phyloP scores from a whole-genome alignment of 2,329 filamentous ascomycete species.

The Colletotrichum sp. region DNA sequence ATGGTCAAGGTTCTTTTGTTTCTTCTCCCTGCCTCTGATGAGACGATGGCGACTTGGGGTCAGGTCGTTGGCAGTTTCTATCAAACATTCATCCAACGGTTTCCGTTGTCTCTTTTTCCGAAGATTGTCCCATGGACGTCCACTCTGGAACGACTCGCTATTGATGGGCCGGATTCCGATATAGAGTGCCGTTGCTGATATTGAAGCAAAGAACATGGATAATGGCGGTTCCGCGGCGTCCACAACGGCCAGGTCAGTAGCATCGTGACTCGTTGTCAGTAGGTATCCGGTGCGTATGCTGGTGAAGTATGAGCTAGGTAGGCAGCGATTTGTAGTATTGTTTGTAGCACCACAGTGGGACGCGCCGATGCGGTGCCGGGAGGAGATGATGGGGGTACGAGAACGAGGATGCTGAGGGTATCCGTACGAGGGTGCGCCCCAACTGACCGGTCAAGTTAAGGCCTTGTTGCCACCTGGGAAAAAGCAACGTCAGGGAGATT shows the following conservation, averaged over 20 bases:
- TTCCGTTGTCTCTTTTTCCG: background rate
- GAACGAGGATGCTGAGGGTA: background rate
- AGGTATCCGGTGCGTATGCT: background rate
- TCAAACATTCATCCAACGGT: background rate
- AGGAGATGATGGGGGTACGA: background rate
- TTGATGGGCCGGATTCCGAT: background rate
- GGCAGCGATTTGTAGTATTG: background rate
- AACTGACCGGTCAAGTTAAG: background rate
- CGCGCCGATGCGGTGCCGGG: background rate
- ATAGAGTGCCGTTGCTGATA: background rate
- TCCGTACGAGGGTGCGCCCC: background rate
- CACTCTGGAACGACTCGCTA: background rate
- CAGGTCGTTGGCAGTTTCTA: background rate
- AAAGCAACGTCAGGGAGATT: background rate
- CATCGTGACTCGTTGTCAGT: background rate
- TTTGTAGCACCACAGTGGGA: background rate
- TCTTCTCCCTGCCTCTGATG: background rate
- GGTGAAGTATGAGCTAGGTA: background rate
- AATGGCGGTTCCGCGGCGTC: background rate
- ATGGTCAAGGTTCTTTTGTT: background rate
- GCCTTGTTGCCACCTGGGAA: background rate
- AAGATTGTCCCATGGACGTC: background rate
- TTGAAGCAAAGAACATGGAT: slow-evolving; percentile 12
- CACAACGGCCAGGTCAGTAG: background rate
- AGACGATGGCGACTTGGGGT: background rate